These are phyloP conservation scores for Chondrostereum purpureum DNA, from an alignment of 1,284 basidiomycete genomes.

Conservation along the genomic window DNA sequence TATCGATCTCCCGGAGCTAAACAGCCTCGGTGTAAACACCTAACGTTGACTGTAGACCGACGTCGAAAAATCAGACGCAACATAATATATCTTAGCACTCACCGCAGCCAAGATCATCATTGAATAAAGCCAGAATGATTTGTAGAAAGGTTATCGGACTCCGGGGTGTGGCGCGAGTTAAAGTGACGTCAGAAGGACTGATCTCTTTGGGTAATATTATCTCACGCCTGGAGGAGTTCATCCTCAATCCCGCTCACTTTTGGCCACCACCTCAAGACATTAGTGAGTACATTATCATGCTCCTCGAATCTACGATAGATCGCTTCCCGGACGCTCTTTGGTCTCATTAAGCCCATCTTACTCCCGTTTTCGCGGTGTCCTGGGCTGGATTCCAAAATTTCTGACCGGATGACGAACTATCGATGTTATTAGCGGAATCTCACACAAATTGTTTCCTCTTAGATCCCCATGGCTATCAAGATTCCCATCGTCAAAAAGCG, in stretches of 20 bases:
- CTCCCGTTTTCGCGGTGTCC: neutral
- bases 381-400: neutral
- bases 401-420: neutral
- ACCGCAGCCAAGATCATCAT: too few relatives aligned
- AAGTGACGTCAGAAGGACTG: neutral
- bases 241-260: neutral
- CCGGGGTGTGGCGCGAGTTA: neutral
- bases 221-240: neutral
- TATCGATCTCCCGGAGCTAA: too few relatives aligned
- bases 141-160: neutral
- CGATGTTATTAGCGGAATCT: too few relatives aligned
- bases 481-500: conserved; percentile 95
- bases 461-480: conserved; percentile 54
- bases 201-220: neutral
- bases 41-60: too few relatives aligned
- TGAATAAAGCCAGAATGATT: too few relatives aligned
- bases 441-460: too few relatives aligned
- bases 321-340: conserved; percentile 13
- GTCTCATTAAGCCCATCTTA: neutral
- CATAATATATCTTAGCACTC: too few relatives aligned
- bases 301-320: neutral
- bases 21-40: too few relatives aligned
- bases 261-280: neutral
- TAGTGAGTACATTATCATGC: neutral
- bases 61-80: too few relatives aligned